Conservation (phyloP, 352 stramenopile genomes). For the Poterioochromonas sp. region DNA sequence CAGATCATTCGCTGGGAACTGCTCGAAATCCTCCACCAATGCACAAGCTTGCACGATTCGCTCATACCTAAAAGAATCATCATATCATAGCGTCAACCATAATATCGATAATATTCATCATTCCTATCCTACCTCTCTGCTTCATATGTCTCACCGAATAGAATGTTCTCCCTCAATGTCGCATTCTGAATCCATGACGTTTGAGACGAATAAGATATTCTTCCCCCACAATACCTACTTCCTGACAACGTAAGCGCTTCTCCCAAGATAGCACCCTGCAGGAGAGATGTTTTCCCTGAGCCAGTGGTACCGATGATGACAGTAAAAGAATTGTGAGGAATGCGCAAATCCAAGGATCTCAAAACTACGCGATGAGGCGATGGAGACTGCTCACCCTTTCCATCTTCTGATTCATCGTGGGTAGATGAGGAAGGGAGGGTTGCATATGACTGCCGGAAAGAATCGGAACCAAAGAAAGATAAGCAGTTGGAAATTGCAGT, state of each 20-base stretch:
- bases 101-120: neutral
- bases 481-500: constrained; percentile 9
- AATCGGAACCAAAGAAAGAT: constrained; percentile 8
- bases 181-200: constrained; percentile 85
- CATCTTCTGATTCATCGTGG: neutral
- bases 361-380: neutral
- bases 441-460: neutral
- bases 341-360: constrained; percentile 52
- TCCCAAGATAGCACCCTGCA: constrained; percentile 53
- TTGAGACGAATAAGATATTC: constrained; percentile 83
- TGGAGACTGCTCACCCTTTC: constrained; percentile 22
- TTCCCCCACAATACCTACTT: constrained; percentile 58
- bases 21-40: constrained; percentile 44
- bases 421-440: neutral
- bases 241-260: constrained; percentile 52
- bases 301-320: constrained; percentile 66
- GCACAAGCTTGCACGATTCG: neutral
- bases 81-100: neutral
- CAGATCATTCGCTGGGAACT: constrained; percentile 55
- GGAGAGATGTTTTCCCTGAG: constrained; percentile 49
- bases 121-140: constrained; percentile 46
- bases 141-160: constrained; percentile 68
- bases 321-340: constrained; percentile 61
- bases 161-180: constrained; percentile 87
- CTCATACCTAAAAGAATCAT: neutral